Evolutionary conservation across 2,329 filamentous ascomycete species (phyloP).

Genomic region (Blastomyces silverae): DNA sequence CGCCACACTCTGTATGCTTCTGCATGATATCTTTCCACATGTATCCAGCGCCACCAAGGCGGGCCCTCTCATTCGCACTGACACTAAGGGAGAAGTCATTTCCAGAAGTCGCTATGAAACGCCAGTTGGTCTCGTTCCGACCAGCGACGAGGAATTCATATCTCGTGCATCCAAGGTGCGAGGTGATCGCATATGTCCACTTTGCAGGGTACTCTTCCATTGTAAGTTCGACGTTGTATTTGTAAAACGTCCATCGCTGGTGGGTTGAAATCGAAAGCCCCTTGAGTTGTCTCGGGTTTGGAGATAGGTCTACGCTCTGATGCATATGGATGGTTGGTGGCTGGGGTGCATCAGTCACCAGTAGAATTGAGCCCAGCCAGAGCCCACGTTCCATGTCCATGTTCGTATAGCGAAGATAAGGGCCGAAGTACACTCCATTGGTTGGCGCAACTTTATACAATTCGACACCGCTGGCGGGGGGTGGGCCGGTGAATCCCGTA

Average conservation of each 20-base stretch:
- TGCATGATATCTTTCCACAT: conserved; percentile 99
- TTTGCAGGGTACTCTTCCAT: conserved; percentile 81
- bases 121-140: conserved; percentile 83
- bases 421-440: conserved; percentile 96
- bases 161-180: conserved; percentile 91
- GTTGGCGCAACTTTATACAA: conserved; percentile 90
- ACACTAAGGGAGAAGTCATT: conserved; percentile 92
- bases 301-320: conserved; percentile 79
- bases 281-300: conserved; percentile 81
- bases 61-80: conserved; percentile 74
- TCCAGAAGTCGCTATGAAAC: conserved; percentile 90
- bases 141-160: conserved; percentile 97
- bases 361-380: conserved; percentile 89
- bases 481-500: conserved; percentile 81
- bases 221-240: conserved; percentile 80
- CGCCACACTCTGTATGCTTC: conserved; percentile 92
- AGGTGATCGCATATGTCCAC: conserved; percentile 98
- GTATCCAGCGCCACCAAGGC: conserved; percentile 79
- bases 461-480: conserved; percentile 79
- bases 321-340: conserved; percentile 96
- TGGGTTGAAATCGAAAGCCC: conserved; percentile 78
- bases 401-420: conserved; percentile 90
- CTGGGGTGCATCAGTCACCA: conserved; percentile 84
- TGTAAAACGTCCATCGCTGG: conserved; percentile 91
- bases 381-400: conserved; percentile 89